A percentile compares a stretch with the other conserved stretches of the same genome.
Conservation (phyloP, 371 early-diverging fungal genomes). For the Syncephalis fuscata region DNA sequence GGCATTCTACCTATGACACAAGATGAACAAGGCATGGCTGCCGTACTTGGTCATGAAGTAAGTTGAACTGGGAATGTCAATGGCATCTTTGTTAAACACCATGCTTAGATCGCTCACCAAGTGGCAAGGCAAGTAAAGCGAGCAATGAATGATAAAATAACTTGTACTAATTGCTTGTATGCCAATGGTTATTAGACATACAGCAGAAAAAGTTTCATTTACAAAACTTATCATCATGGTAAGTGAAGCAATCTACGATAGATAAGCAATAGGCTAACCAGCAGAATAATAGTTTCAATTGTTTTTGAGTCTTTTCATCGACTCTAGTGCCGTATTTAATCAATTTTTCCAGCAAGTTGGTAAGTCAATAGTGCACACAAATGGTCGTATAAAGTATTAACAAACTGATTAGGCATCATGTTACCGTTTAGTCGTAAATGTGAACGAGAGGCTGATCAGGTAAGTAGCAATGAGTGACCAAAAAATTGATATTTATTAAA, state of each 20-base stretch:
- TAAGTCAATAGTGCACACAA: too few relatives aligned
- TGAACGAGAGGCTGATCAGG: conserved; percentile 84
- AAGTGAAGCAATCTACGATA: not conserved
- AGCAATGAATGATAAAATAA: not conserved
- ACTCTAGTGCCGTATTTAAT: conserved; percentile 7
- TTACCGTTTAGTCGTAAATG: conserved; percentile 77
- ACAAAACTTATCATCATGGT: conserved; percentile 37
- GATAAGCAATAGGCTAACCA: conserved; percentile 10
- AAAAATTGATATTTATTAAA: too few relatives aligned
- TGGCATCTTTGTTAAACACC: conserved; percentile 1
- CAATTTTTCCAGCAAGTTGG: conserved; percentile 14
- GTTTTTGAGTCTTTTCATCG: conserved; percentile 9
- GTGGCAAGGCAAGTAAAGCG: conserved; percentile 42
- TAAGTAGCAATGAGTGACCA: too few relatives aligned
- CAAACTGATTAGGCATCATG: conserved; percentile 29
- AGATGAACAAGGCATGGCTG: conserved; percentile 83
- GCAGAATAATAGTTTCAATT: conserved; percentile 18
- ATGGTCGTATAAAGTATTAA: not conserved
- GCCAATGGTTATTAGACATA: conserved; percentile 3
- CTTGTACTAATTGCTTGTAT: too few relatives aligned
- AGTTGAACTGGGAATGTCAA: not conserved
- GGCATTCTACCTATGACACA: conserved; percentile 65
- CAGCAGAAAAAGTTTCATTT: conserved; percentile 63
- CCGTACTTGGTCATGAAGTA: conserved; percentile 79
- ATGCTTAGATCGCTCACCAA: conserved; percentile 64